A percentile compares a stretch with the other conserved stretches of the same genome.
Conservation (phyloP, 768 basidiomycete species). For the Vararia minispora region DNA sequence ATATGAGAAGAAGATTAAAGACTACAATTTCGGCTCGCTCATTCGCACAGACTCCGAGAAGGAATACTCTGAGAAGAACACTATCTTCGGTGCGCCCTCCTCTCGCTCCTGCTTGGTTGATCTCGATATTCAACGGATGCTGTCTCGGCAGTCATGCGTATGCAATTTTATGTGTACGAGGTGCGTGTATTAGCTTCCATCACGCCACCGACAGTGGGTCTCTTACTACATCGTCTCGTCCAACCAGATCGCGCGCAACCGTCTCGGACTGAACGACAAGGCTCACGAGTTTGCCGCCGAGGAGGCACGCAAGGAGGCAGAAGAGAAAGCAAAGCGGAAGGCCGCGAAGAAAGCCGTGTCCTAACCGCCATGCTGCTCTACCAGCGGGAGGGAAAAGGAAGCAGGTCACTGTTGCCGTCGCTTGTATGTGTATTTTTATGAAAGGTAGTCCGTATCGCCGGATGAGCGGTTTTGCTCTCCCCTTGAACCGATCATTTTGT, state of each 20-base stretch:
- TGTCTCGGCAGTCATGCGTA: slow-evolving; percentile 42
- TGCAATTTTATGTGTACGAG: slow-evolving; percentile 92
- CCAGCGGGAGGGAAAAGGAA: too few relatives aligned
- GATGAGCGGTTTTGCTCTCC: too few relatives aligned
- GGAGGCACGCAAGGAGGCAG: slow-evolving; percentile 42
- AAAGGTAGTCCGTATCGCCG: too few relatives aligned
- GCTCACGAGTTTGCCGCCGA: slow-evolving; percentile 74
- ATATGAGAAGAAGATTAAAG: slow-evolving; percentile 84
- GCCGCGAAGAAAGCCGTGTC: slow-evolving; percentile 29
- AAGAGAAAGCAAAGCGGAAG: slow-evolving; percentile 44
- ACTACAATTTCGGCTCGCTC: slow-evolving; percentile 95
- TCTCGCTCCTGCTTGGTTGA: not conserved
- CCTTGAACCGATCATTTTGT: too few relatives aligned
- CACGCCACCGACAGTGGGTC: slow-evolving; percentile 4
- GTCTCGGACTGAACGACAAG: slow-evolving; percentile 79
- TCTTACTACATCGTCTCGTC: not conserved
- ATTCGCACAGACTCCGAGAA: slow-evolving; percentile 69
- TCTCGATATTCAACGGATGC: not conserved
- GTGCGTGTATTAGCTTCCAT: slow-evolving; percentile 26
- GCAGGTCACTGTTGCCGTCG: too few relatives aligned
- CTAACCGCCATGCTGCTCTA: too few relatives aligned
- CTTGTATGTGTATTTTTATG: too few relatives aligned
- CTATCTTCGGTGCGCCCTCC: slow-evolving; percentile 70
- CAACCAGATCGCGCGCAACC: slow-evolving; percentile 78
- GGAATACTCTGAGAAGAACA: slow-evolving; percentile 87